Evolutionary conservation across 83 land plant species (phyloP), one percentile per base, ranked within the genome.

Genomic region (Diphasiastrum complanatum): DNA sequence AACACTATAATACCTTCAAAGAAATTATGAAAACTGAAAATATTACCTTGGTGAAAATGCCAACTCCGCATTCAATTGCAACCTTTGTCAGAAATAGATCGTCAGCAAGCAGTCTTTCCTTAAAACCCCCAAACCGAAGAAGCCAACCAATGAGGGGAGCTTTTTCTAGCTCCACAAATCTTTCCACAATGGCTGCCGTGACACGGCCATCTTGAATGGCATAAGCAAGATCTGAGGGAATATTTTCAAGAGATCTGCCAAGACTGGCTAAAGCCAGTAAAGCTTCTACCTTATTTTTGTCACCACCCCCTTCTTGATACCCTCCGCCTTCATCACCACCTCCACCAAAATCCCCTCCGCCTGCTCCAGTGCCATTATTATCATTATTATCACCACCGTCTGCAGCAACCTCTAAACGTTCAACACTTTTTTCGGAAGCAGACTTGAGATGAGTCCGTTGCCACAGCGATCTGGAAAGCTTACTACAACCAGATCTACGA

Each of bases 21-120:
- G 6, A 29, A 48, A 52, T 11, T 4, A 19, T 35, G 34, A 1
- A 64, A 5, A n/a, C 46, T 32, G 8, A 0, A 38, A 26, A 40
- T 0, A n/a, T 26, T 16, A 91, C 97, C 95, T 91, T 91, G 12
- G 90, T 87, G 79, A 91, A 91, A 47, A 91, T 85, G 12, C 97
- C 97, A 45, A 87, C 95, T 5, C 97, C 97, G 70, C 97, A 91
- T 63, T 91, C 97, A 50, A 91, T 91, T 46, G 63, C 86, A 35
- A 91, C 91, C 60, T 91, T 91, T 25, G 91, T 65, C 64, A 91
- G 73, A 77, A 91, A 91, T 16, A 91, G 71, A 74, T 90, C 89
- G 59, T 90, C 97, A 1, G 89, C 97, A 14, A 90, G 67, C 43
- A 90, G 66, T 52, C 97, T 52, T 51, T 90, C 95, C 77, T 74